Evolutionary conservation across 2,329 filamentous ascomycete species (phyloP).

Genomic region (Claviceps sp.): DNA sequence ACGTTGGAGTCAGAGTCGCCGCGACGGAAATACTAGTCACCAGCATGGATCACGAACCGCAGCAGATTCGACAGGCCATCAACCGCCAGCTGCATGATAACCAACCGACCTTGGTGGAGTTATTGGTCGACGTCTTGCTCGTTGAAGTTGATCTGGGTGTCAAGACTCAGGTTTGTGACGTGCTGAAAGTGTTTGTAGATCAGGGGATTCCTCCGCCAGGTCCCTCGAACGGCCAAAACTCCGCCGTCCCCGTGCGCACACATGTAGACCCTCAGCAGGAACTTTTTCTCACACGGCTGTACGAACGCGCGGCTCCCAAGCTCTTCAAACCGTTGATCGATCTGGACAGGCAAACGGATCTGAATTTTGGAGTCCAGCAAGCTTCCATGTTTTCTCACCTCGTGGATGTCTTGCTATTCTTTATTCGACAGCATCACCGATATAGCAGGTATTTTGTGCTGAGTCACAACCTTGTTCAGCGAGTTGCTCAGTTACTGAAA

Average conservation of each 20-base stretch:
- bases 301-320: conserved; percentile 71
- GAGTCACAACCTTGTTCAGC: conserved; percentile 60
- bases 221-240: conserved; percentile 52
- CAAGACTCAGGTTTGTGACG: conserved; percentile 89
- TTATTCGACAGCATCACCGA: conserved; percentile 76
- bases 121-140: conserved; percentile 79
- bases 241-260: conserved; percentile 46
- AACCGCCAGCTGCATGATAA: conserved; percentile 86
- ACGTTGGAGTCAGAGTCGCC: conserved; percentile 76
- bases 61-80: conserved; percentile 87
- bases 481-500: conserved; percentile 69
- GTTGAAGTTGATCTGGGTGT: conserved; percentile 88
- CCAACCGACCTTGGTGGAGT: conserved; percentile 75
- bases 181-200: conserved; percentile 87
- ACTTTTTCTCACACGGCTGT: conserved; percentile 75
- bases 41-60: conserved; percentile 88
- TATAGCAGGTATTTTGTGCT: conserved; percentile 83
- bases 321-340: conserved; percentile 80
- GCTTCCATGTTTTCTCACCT: conserved; percentile 85
- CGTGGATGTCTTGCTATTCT: conserved; percentile 87
- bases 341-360: conserved; percentile 55
- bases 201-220: conserved; percentile 35
- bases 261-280: conserved; percentile 63
- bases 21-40: conserved; percentile 89
- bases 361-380: conserved; percentile 66